Evolutionary conservation across 1,284 basidiomycete genomes (phyloP).

Genomic region (Coniferiporia weirii): DNA sequence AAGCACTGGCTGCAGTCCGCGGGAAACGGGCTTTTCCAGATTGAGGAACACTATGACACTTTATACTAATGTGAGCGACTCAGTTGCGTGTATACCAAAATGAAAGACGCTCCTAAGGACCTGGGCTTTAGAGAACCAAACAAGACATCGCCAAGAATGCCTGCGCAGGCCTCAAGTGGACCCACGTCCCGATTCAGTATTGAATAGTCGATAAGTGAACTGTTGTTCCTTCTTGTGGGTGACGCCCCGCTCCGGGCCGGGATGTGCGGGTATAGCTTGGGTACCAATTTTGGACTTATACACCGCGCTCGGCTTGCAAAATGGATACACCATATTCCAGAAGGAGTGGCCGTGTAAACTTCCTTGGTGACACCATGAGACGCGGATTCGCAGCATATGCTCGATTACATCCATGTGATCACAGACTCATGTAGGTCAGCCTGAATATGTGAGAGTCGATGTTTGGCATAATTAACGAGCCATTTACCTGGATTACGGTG

Average conservation of each 20-base stretch:
- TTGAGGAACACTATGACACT: slow-evolving; percentile 79
- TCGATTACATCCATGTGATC: slow-evolving; percentile 53
- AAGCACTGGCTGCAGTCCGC: slow-evolving; percentile 57
- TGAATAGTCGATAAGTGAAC: slow-evolving; percentile 81
- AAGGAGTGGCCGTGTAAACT: slow-evolving; percentile 44
- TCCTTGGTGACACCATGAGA: slow-evolving; percentile 60
- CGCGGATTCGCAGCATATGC: slow-evolving; percentile 54
- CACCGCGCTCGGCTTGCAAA: slow-evolving; percentile 73
- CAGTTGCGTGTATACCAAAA: slow-evolving; percentile 32
- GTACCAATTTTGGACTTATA: slow-evolving; percentile 84
- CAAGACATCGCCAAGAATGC: slow-evolving; percentile 86
- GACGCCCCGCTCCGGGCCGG: slow-evolving; percentile 70
- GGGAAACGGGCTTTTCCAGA: slow-evolving; percentile 49
- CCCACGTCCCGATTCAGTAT: slow-evolving; percentile 78
- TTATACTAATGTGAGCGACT: slow-evolving; percentile 44
- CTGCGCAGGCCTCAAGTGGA: slow-evolving; percentile 82
- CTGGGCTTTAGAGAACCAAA: slow-evolving; percentile 50
- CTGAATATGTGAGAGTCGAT: slow-evolving; percentile 47
- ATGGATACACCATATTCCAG: slow-evolving; percentile 52
- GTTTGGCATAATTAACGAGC: slow-evolving; percentile 40
- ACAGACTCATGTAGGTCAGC: slow-evolving; percentile 47
- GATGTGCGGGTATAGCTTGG: slow-evolving; percentile 86
- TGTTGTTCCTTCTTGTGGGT: slow-evolving; percentile 27
- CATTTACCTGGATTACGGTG: slow-evolving; percentile 36
- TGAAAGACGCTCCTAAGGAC: slow-evolving; percentile 24